Evolutionary conservation across 164 flowering plant species (phyloP).

Genomic region (Vitis rupestris): DNA sequence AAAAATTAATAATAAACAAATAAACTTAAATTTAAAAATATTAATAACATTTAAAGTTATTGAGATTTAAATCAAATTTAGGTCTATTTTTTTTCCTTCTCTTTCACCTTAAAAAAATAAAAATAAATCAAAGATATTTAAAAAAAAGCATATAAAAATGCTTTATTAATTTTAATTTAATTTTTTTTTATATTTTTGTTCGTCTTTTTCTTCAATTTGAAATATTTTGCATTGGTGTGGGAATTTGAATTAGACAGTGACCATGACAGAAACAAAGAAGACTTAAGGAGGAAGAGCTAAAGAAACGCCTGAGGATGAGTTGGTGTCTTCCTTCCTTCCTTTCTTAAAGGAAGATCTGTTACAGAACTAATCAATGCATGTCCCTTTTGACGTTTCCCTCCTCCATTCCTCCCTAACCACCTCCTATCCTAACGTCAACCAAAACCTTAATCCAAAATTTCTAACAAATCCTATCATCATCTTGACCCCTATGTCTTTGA

Average conservation of each 20-base stretch:
- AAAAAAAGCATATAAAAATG: too few relatives aligned
- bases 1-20: too few relatives aligned
- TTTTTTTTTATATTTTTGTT: too few relatives aligned
- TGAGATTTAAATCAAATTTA: too few relatives aligned
- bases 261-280: not conserved
- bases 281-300: not conserved
- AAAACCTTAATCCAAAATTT: not conserved
- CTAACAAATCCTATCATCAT: constrained; percentile 1
- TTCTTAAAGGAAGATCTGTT: constrained; percentile 15
- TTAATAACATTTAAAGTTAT: too few relatives aligned
- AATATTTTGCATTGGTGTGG: too few relatives aligned
- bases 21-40: too few relatives aligned
- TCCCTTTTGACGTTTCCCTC: constrained; percentile 7
- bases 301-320: constrained; percentile 9
- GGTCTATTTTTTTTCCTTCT: not conserved
- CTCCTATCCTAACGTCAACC: constrained; percentile 14
- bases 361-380: constrained; percentile 9
- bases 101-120: not conserved
- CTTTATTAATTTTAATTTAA: too few relatives aligned
- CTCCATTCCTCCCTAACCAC: constrained; percentile 24
- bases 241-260: too few relatives aligned
- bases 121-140: too few relatives aligned
- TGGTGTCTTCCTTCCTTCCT: constrained; percentile 1
- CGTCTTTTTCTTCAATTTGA: too few relatives aligned
- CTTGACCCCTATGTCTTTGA: constrained; percentile 6